A percentile compares a stretch with the other conserved stretches of the same genome.
Evolutionary conservation across 140 eudicot genomes (phyloP).

Genomic region (Anethum foeniculum): DNA sequence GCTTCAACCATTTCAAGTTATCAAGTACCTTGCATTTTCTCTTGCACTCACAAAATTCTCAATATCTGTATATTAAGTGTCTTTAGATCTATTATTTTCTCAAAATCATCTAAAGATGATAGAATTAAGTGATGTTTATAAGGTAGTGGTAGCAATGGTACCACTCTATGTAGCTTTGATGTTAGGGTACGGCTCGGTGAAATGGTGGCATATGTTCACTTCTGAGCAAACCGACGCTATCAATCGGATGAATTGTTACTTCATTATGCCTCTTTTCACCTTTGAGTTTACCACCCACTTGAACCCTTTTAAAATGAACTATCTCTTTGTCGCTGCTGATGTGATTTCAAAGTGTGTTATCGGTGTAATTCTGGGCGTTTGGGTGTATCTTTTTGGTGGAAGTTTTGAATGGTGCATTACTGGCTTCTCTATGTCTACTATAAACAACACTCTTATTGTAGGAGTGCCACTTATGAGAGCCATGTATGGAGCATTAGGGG

Average conservation of each 20-base stretch:
- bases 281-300: constrained; percentile 53
- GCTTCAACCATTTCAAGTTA: background rate
- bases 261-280: constrained; percentile 60
- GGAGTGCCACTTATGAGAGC: constrained; percentile 66
- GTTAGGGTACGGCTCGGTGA: constrained; percentile 60
- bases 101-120: constrained; percentile 29
- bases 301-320: constrained; percentile 48
- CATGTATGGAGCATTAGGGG: constrained; percentile 59
- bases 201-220: constrained; percentile 68
- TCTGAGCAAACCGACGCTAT: constrained; percentile 64
- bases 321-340: constrained; percentile 46
- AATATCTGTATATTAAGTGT: background rate
- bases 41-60: background rate
- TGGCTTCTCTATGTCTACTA: constrained; percentile 37
- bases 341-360: constrained; percentile 36
- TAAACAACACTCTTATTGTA: constrained; percentile 49
- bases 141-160: constrained; percentile 49
- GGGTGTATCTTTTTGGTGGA: constrained; percentile 44
- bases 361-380: constrained; percentile 25
- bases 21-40: background rate
- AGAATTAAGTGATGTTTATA: constrained; percentile 50
- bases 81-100: background rate
- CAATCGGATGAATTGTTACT: constrained; percentile 52
- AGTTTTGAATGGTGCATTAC: constrained; percentile 57
- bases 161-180: constrained; percentile 58